Conservation (phyloP, 805 yeast genomes). For the Kazachstania africana region DNA sequence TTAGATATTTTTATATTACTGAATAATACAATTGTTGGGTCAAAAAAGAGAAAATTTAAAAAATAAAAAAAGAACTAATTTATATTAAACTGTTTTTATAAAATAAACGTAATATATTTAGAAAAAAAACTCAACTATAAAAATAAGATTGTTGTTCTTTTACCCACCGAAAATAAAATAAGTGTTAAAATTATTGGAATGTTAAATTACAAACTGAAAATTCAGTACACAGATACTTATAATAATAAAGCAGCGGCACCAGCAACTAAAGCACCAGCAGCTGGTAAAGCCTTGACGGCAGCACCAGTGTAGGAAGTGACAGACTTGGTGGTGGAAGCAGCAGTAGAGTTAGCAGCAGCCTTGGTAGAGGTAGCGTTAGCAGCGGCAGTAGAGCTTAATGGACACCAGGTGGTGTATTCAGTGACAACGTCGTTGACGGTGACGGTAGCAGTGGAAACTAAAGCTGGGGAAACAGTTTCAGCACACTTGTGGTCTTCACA, state of each 20-base stretch:
- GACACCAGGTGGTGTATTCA: slow-evolving; percentile 28
- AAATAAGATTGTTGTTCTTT: too few species aligned
- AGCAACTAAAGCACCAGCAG: slow-evolving; percentile 37
- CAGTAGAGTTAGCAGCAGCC: slow-evolving; percentile 1
- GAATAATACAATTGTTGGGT: too few species aligned
- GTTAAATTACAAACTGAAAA: too few species aligned
- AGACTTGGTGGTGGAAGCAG: slow-evolving; percentile 7
- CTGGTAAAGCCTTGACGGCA: slow-evolving; percentile 35
- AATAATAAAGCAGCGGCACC: slow-evolving; percentile 39
- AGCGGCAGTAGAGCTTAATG: slow-evolving; percentile 15
- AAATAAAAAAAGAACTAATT: too few species aligned
- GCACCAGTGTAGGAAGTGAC: slow-evolving; percentile 29
- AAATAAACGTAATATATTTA: too few species aligned
- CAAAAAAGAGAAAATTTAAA: too few species aligned
- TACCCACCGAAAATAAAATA: too few species aligned
- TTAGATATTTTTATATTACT: too few species aligned
- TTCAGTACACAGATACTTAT: slow-evolving; percentile 22
- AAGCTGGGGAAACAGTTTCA: slow-evolving; percentile 26
- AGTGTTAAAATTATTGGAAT: too few species aligned
- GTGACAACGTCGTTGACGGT: slow-evolving; percentile 27
- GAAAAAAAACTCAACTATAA: too few species aligned
- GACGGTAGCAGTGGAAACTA: slow-evolving; percentile 27
- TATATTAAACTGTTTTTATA: too few species aligned
- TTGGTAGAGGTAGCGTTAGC: slow-evolving; percentile 1
- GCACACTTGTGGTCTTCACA: slow-evolving; percentile 25